phyloP scores from a whole-genome alignment of 2,329 filamentous ascomycete species.

The Torrubiella hemipterigena region DNA sequence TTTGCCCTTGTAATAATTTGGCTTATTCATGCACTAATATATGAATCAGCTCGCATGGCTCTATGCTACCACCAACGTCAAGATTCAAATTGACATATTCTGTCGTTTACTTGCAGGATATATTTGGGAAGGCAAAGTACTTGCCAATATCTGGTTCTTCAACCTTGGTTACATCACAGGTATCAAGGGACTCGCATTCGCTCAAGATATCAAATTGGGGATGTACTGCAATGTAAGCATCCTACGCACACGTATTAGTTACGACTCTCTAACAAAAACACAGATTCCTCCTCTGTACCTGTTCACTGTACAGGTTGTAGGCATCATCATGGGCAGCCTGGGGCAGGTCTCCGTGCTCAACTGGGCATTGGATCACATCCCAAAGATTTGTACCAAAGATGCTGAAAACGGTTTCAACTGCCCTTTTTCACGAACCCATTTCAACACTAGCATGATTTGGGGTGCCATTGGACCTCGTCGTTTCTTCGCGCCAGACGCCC shows the following conservation, averaged over 20 bases:
- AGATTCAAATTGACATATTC: constrained; percentile 31
- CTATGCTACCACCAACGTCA: constrained; percentile 28
- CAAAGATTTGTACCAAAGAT: constrained; percentile 31
- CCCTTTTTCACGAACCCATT: constrained; percentile 24
- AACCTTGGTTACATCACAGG: constrained; percentile 26
- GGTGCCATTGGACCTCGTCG: constrained; percentile 42
- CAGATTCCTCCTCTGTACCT: constrained; percentile 29
- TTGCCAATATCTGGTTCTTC: constrained; percentile 25
- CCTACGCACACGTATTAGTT: background rate
- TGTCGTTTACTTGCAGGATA: constrained; percentile 32
- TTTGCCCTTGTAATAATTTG: background rate
- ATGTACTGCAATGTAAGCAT: constrained; percentile 21
- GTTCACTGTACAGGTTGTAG: constrained; percentile 30
- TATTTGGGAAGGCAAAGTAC: constrained; percentile 28
- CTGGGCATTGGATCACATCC: constrained; percentile 30
- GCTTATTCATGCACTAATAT: background rate
- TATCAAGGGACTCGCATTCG: constrained; percentile 27
- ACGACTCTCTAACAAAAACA: constrained; percentile 5
- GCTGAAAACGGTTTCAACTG: constrained; percentile 34
- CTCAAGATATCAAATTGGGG: constrained; percentile 32
- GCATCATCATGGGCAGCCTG: constrained; percentile 28
- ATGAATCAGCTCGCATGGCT: constrained; percentile 16
- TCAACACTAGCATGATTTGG: constrained; percentile 44
- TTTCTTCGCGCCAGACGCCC: constrained; percentile 37
- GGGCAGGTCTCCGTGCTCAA: constrained; percentile 28